Evolutionary conservation across 371 early-diverging fungal genomes (phyloP).

Genomic region (Encephalitozoon cuniculi): DNA sequence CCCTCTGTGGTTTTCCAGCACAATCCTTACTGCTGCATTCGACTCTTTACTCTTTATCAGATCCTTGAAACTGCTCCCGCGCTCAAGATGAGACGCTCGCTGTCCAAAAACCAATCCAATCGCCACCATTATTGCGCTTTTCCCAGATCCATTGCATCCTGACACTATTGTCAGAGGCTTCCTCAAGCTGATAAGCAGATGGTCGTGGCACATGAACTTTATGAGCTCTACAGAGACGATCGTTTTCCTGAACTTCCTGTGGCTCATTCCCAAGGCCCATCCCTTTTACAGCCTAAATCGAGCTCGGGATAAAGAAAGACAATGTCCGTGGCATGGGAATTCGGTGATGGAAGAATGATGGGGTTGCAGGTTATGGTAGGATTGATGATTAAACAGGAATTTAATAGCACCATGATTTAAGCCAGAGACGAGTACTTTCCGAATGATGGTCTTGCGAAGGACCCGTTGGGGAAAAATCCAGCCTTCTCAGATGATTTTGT

Average conservation of each 20-base stretch:
- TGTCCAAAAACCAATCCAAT: slow-evolving; percentile 60
- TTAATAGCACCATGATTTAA: neutral
- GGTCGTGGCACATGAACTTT: slow-evolving; percentile 61
- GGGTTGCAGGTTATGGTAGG: no score
- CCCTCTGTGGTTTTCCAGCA: slow-evolving; percentile 30
- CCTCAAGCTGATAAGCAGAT: slow-evolving; percentile 51
- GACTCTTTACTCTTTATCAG: slow-evolving; percentile 55
- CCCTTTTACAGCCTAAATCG: neutral
- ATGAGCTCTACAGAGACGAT: slow-evolving; percentile 52
- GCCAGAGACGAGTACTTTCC: neutral
- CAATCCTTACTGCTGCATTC: slow-evolving; percentile 31
- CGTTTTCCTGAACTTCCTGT: neutral
- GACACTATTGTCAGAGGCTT: slow-evolving; percentile 57
- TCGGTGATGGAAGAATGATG: neutral
- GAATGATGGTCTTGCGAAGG: neutral
- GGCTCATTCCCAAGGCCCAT: neutral
- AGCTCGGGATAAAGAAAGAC: neutral
- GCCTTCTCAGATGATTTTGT: neutral
- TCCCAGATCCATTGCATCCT: slow-evolving; percentile 61
- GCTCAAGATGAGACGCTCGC: slow-evolving; percentile 45
- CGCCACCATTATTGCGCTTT: slow-evolving; percentile 61
- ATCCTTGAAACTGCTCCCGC: slow-evolving; percentile 53
- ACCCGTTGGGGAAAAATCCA: neutral
- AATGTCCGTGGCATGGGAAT: neutral
- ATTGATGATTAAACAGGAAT: neutral